Conservation (phyloP, 495 filamentous ascomycete genomes). For the Aspergillus heteromorphus region DNA sequence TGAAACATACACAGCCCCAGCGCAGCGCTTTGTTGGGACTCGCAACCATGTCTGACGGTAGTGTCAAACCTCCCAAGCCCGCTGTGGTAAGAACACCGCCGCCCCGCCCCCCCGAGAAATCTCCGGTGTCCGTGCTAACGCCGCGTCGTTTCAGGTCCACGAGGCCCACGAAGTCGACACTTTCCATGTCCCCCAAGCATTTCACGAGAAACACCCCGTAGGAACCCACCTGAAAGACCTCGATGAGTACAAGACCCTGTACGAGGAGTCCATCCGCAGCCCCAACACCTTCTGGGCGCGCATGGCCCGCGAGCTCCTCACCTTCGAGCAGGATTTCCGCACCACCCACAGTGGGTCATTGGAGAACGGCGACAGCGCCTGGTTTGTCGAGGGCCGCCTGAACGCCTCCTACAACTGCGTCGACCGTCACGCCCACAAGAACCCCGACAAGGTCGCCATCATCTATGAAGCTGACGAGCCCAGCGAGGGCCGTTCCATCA, state of each 20-base stretch:
- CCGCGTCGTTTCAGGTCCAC: slow-evolving; percentile 31
- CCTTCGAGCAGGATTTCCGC: slow-evolving; percentile 87
- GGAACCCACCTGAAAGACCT: slow-evolving; percentile 64
- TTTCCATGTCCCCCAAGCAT: slow-evolving; percentile 61
- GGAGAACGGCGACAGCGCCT: slow-evolving; percentile 76
- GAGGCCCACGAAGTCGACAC: slow-evolving; percentile 86
- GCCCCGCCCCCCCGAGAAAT: background rate
- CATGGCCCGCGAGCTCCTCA: slow-evolving; percentile 80
- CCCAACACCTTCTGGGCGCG: slow-evolving; percentile 89
- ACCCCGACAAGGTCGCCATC: slow-evolving; percentile 88
- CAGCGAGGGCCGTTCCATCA: slow-evolving; percentile 78
- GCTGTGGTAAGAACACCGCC: slow-evolving; percentile 53
- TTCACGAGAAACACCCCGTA: slow-evolving; percentile 63
- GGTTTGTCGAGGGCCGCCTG: slow-evolving; percentile 90
- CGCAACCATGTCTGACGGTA: slow-evolving; percentile 61
- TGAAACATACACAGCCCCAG: background rate
- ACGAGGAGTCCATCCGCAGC: slow-evolving; percentile 92
- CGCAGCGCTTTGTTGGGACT: background rate
- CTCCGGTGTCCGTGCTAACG: slow-evolving; percentile 4
- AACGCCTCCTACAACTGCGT: slow-evolving; percentile 98
- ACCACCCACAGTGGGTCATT: slow-evolving; percentile 81
- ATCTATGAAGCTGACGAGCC: slow-evolving; percentile 98
- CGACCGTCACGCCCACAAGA: slow-evolving; percentile 88
- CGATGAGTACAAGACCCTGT: slow-evolving; percentile 86
- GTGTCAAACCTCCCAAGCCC: slow-evolving; percentile 47